Conservation (phyloP, 805 yeast species). For the Torulaspora microellipsoides region DNA sequence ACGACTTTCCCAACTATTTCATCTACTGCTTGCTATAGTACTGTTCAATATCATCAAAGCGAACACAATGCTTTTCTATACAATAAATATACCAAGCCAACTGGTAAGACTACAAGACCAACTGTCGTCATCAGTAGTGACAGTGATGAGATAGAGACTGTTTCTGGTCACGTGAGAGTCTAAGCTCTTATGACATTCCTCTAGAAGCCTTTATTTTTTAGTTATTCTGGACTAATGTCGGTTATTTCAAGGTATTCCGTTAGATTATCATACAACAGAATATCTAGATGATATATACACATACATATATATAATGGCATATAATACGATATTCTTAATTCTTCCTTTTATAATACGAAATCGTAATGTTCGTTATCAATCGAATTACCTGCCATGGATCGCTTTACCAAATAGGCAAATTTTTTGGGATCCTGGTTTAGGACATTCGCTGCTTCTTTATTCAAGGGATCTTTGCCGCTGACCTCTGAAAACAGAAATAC, state of each 20-base stretch:
- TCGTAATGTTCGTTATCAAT: slow-evolving; percentile 61
- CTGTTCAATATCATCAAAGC: slow-evolving; percentile 4
- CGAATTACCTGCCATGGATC: slow-evolving; percentile 69
- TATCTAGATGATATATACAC: background rate
- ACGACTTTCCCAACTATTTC: slow-evolving; percentile 14
- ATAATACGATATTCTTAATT: background rate
- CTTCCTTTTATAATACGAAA: slow-evolving; percentile 37
- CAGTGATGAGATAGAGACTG: slow-evolving; percentile 27
- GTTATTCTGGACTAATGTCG: background rate
- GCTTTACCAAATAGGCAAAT: slow-evolving; percentile 54
- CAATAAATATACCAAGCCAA: slow-evolving; percentile 1
- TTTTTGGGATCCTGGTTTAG: slow-evolving; percentile 41
- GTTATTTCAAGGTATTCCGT: too few species aligned
- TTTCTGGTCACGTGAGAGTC: slow-evolving; percentile 25
- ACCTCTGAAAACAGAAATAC: slow-evolving; percentile 85
- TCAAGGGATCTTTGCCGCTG: slow-evolving; percentile 86
- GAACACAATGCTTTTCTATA: slow-evolving; percentile 1
- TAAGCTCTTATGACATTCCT: background rate
- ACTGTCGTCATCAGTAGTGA: slow-evolving; percentile 25
- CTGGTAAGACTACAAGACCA: slow-evolving; percentile 13
- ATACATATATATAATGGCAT: background rate
- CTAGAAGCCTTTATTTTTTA: background rate
- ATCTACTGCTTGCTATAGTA: slow-evolving; percentile 2
- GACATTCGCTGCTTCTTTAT: slow-evolving; percentile 78
- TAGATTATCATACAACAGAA: too few species aligned